Evolutionary conservation across 1,284 basidiomycete genomes (phyloP).

Genomic region (Veloboletus limbatus): DNA sequence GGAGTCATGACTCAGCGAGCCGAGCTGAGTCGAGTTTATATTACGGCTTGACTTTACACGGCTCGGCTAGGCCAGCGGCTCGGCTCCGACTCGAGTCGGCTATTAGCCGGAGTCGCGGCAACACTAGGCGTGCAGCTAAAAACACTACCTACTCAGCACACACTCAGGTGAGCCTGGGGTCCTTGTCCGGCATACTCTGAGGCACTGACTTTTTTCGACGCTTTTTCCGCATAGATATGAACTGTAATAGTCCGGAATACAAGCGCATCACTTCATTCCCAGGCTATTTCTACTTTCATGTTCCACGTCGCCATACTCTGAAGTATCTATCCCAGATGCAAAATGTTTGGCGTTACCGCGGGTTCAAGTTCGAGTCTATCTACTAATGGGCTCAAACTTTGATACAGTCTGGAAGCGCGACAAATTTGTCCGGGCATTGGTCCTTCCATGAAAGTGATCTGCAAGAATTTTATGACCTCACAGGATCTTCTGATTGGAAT

Average conservation of each 20-base stretch:
- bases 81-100: too few relatives aligned
- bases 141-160: too few relatives aligned
- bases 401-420: slow-evolving; percentile 12
- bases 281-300: slow-evolving; percentile 31
- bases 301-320: slow-evolving; percentile 23
- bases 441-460: slow-evolving; percentile 20
- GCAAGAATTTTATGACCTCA: slow-evolving; percentile 18
- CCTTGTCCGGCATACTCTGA: too few relatives aligned
- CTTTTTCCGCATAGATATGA: too few relatives aligned
- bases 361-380: not conserved
- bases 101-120: too few relatives aligned
- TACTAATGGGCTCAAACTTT: not conserved
- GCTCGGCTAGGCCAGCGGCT: too few relatives aligned
- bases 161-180: too few relatives aligned
- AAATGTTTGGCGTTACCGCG: slow-evolving; percentile 33
- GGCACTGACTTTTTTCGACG: too few relatives aligned
- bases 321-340: slow-evolving; percentile 23
- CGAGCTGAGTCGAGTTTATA: too few relatives aligned
- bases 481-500: slow-evolving; percentile 12
- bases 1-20: too few relatives aligned
- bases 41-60: too few relatives aligned
- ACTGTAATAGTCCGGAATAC: slow-evolving; percentile 26
- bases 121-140: too few relatives aligned
- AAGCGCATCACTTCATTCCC: slow-evolving; percentile 29
- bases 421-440: slow-evolving; percentile 12